Base-by-base conservation (phyloP, 192 early-diverging fungal genomes). In the Geranomyces variabilis region DNA sequence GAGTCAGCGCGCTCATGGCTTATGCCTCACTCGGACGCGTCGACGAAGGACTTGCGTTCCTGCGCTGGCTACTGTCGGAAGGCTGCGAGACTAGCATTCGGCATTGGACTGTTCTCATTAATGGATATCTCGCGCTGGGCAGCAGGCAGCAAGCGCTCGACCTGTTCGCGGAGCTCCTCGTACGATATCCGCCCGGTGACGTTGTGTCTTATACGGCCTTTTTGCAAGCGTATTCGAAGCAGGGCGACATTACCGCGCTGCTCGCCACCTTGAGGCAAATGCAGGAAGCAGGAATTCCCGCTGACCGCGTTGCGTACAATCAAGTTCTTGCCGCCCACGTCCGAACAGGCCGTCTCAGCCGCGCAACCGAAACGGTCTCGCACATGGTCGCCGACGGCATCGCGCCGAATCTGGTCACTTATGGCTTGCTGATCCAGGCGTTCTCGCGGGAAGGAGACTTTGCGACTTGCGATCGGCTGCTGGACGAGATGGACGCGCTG, bases 161-260 rank as follows among this genome's bases (percentile, higher is more conserved):
- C 9, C n/a, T 70, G 9, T 46, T 70, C 0, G 41, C 60, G 5
- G 41, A 19, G 34, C 26, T 70, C 17, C 15, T 41, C 19, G 36
- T 60, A 17, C 7, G 51, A 14, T 17, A 57, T 36, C 19, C 24
- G 4, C 21, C 19, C 6, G 30, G 56, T 19, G 68, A 70, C 43
- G 55, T 45, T 22, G 68, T 70, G 21, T 19, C 68, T 3, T 60
- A 70, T 24, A 60, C 56, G 34, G 15, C 13, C 33, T 63, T 72
- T 34, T 19, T 63, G 17, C 28, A 62, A 9, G 62, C 44, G 17
- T 64, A 53, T 33, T 45, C 44, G 43, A 26, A 30, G 12, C 60
- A 36, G 1, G 61, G 36, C 2, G 70, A 63, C 49, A n/a, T 53
- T 5, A 55, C 45, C 4, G 47, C 26, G 43, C 28, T 53, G 10